Evolutionary conservation across 2,329 filamentous ascomycete species (phyloP), one percentile per base, ranked within the genome.

Genomic region (Aciculosporium take): DNA sequence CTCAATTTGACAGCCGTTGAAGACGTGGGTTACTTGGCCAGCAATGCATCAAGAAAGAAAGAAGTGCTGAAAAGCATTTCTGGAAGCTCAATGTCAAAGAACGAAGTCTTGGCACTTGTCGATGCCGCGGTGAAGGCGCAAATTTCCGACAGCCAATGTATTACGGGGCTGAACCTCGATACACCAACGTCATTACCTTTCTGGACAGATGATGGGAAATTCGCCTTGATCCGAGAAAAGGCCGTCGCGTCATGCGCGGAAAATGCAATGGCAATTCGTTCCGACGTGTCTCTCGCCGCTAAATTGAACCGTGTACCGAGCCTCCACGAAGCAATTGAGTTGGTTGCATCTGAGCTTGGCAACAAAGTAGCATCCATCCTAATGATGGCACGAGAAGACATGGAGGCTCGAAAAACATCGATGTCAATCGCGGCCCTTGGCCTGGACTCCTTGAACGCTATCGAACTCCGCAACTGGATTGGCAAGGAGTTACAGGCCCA

Each of bases 121-220:
- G 66, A 64, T 1, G 65, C 69, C 0, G 68, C 70, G 13, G 67
- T 76, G 30, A 60, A 54, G 5, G 69, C 69, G 2, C 58, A 61
- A 20, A 49, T 72, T 3, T 54, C 53, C 0, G 48, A 50, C 0
- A 62, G 57, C 31, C 71, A 76, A 49, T 65, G 63, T 29, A 70
- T 76, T 46, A 75, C 71, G 0, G 72, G 72, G 2, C 64, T 76
- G 53, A 62, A 65, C 40, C 65, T 74, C 45, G 31, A n/a, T 13
- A 10, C 17, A 4, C 7, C 24, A 7, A 28, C 12, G 6, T 40
- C 24, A 23, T 55, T 65, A 38, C 70, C 69, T 0, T 76, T 72
- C 57, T 76, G 71, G 65, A 65, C 64, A 3, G 52, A 61, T 2
- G 72, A 77, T 37, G 68, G 66, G 40, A 74, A 72, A 51, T 75